Evolutionary conservation across 768 basidiomycete species (phyloP).

Genomic region (Boletellus ananiceps): DNA sequence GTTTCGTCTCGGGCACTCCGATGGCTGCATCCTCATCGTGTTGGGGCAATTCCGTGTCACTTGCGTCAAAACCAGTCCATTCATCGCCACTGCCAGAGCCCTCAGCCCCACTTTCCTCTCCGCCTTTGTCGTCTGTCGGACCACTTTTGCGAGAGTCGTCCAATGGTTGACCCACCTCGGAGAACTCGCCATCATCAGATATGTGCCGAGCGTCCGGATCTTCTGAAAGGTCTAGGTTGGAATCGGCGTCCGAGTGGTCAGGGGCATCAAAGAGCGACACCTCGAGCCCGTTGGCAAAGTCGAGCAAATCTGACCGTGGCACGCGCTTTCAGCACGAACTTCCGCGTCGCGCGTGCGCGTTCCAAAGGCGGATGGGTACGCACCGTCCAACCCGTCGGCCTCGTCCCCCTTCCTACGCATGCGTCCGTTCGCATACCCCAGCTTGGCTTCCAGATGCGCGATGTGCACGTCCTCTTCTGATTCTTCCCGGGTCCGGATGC

Average conservation of each 20-base stretch:
- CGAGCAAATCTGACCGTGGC: slow-evolving; percentile 45
- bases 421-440: slow-evolving; percentile 49
- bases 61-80: slow-evolving; percentile 35
- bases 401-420: slow-evolving; percentile 46
- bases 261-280: not conserved
- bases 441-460: slow-evolving; percentile 71
- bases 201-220: not conserved
- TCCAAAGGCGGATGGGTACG: slow-evolving; percentile 12
- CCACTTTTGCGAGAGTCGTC: not conserved
- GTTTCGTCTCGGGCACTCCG: slow-evolving; percentile 3
- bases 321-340: not conserved
- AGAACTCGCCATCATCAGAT: not conserved
- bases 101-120: slow-evolving; percentile 19
- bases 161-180: slow-evolving; percentile 3
- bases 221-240: not conserved
- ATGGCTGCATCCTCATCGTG: not conserved
- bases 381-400: slow-evolving; percentile 85
- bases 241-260: not conserved
- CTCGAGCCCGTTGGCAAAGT: slow-evolving; percentile 39
- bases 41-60: not conserved
- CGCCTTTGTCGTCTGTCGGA: not conserved
- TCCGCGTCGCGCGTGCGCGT: not conserved
- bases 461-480: slow-evolving; percentile 83
- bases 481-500: slow-evolving; percentile 38
- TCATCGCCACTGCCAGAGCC: slow-evolving; percentile 24